A percentile compares a stretch with the other conserved stretches of the same genome.
These are phyloP conservation scores for Euphorbia lathyris DNA, from an alignment of 345 rosid species.

Conservation along the genomic window DNA sequence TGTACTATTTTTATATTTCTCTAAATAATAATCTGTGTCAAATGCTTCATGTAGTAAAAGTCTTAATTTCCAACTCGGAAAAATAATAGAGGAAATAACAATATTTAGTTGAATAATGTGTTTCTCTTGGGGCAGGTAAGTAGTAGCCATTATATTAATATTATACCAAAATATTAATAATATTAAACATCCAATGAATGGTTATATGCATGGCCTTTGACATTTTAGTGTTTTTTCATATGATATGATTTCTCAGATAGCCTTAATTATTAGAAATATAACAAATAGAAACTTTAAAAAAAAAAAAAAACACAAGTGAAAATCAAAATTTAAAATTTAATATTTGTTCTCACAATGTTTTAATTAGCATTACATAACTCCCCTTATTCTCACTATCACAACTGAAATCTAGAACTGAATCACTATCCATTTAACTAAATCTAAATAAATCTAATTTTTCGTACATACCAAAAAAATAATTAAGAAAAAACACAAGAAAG, in stretches of 20 bases:
- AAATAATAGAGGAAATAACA: not conserved
- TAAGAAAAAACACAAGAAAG: too few species aligned
- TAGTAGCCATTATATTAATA: not conserved
- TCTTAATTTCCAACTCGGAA: not conserved
- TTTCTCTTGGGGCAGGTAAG: not conserved
- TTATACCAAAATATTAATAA: not conserved
- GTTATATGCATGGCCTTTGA: conserved; percentile 1
- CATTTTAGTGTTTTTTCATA: not conserved
- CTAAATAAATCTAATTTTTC: too few species aligned
- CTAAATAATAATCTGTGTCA: not conserved
- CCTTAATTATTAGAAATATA: not conserved
- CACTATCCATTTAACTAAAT: too few species aligned
- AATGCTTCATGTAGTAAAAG: not conserved
- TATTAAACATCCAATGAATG: not conserved
- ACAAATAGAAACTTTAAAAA: not conserved
- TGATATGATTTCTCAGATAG: not conserved
- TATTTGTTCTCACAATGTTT: too few species aligned
- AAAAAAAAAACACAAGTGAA: too few species aligned
- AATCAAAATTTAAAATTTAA: too few species aligned
- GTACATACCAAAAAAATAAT: too few species aligned
- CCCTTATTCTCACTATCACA: too few species aligned
- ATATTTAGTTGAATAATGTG: not conserved
- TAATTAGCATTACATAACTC: too few species aligned
- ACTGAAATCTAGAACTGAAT: too few species aligned
- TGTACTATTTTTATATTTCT: not conserved